Base-by-base conservation (phyloP, 2,329 filamentous ascomycete species). In the Lanzia echinophila region DNA sequence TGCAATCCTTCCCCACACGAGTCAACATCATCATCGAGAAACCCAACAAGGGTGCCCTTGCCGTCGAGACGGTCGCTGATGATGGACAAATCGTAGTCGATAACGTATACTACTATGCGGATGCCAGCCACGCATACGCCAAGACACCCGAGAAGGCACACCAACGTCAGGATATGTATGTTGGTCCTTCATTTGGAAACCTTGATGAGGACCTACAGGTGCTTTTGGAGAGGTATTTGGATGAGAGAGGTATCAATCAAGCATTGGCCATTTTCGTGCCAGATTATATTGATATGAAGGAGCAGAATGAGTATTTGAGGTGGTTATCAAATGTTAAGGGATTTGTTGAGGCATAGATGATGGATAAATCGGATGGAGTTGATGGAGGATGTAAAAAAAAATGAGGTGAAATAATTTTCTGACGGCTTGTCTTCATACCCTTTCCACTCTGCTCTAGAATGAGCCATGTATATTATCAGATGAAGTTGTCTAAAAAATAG, bases 241-340 rank as follows among this genome's bases (percentile, higher is more conserved):
- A 96, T 72, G 94, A 96, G 80, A 83, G 94, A 64, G 94, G 92
- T 60, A 83, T 99, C 73, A 90, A 92, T 67, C 84, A 87, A 64
- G 82, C 86, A 56, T 81, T 99, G 65, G 92, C 91, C 51, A 75
- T 91, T 62, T 96, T 97, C 72, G 86, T 95, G 43, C 90, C 91
- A 36, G 91, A 97, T 71, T 99, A 96, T 75, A 91, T 97, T 68
- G 90, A 97, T 70, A 83, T 88, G 74, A 99, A 99, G 85, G 94
- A 99, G 82, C 92, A 97, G 82, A 87, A 84, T 75, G 94, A 99
- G 79, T 99, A 99, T 73, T 76, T 95, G 58, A 76, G 80, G 62
- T 99, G 95, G 94, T 76, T 99, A 71, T 81, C 84, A 71, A 88
- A 87, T 69, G 81, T 96, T 72, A 94, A 92, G 83, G 76, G 74